Base-by-base conservation (phyloP, 768 basidiomycete species). In the Chalciporus sphaerocephalus region DNA sequence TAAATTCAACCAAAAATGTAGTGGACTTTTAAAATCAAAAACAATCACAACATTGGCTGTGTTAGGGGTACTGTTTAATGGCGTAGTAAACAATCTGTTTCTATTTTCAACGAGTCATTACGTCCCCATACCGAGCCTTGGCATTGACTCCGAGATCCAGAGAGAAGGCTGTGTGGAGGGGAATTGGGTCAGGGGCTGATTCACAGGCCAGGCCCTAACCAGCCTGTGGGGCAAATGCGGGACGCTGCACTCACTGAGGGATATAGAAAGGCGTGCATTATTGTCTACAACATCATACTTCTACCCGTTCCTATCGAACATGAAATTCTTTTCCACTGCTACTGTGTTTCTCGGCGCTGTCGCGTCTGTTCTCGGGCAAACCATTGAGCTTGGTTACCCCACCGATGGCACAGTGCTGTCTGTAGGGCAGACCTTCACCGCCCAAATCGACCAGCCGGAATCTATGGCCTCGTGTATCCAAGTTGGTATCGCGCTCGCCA, bases 401-500 rank as follows among this genome's bases (percentile, higher is more conserved):
- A 42, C 51, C 5, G 11, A 52, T 6, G 62, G 64, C 13, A 25
- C 49, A 8, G 38, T 56, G 24, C 24, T 65, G 15, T 1, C 1
- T 2, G 46, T 12, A 13, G 63, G 63, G 11, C 5, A 58, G 28
- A 40, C 27, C n/a, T 51, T 65, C 33, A 53, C 44, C 1, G 39
- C 53, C 17, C 53, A 60, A 24, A 16, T 64, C 21, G 42, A 52
- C 33, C 13, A 32, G 18, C 63, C 64, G 63, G 16, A 0, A 22
- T 64, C 62, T 17, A 22, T 55, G 2, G 44, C 30, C 12, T 38
- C 37, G 6, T 55, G 55, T 38, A 51, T 49, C 38, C 61, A 65
- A 38, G 59, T 65, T n/a, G 62, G 64, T 28, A 66, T 64, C 15
- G 64, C 64, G 13, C 61, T 64, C 9, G 51, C 58, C 3, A 50